Percentiles rank a stretch among this genome's conserved stretches.
Evolutionary conservation across 768 basidiomycete genomes (phyloP).

Genomic region (Plicaturopsis crispa): DNA sequence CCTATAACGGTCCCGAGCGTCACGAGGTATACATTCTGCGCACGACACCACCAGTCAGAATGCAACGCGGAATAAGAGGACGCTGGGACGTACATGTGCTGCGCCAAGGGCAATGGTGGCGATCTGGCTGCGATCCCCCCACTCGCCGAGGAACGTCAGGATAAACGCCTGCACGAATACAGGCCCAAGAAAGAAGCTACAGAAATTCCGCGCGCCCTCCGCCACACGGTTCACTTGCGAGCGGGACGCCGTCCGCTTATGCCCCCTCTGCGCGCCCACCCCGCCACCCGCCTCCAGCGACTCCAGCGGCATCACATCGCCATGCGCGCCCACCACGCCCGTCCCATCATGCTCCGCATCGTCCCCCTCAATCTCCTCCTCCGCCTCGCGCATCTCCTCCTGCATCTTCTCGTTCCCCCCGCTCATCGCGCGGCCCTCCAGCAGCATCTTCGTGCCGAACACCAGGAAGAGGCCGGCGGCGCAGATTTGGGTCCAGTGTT

Average conservation of each 20-base stretch:
- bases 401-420: conserved; percentile 72
- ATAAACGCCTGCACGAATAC: conserved; percentile 95
- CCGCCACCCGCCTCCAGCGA: conserved; percentile 66
- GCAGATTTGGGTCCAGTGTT: conserved; percentile 55
- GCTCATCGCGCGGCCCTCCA: conserved; percentile 79
- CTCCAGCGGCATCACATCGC: conserved; percentile 55
- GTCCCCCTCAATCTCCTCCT: conserved; percentile 88
- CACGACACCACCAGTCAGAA: background rate
- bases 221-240: background rate
- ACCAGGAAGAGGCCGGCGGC: conserved; percentile 83
- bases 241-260: conserved; percentile 1
- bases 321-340: conserved; percentile 20
- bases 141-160: conserved; percentile 96
- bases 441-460: conserved; percentile 85
- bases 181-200: conserved; percentile 76
- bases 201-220: conserved; percentile 74
- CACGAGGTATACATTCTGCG: conserved; percentile 86
- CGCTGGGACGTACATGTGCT: conserved; percentile 66
- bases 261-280: conserved; percentile 3
- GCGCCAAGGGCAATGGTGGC: conserved; percentile 94
- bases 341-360: conserved; percentile 45
- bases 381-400: conserved; percentile 95
- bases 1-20: conserved; percentile 86
- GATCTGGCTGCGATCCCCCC: conserved; percentile 97
- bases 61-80: background rate